phyloP scores from a whole-genome alignment of 169 alveolate species.

The Cyclospora cayetanensis region DNA sequence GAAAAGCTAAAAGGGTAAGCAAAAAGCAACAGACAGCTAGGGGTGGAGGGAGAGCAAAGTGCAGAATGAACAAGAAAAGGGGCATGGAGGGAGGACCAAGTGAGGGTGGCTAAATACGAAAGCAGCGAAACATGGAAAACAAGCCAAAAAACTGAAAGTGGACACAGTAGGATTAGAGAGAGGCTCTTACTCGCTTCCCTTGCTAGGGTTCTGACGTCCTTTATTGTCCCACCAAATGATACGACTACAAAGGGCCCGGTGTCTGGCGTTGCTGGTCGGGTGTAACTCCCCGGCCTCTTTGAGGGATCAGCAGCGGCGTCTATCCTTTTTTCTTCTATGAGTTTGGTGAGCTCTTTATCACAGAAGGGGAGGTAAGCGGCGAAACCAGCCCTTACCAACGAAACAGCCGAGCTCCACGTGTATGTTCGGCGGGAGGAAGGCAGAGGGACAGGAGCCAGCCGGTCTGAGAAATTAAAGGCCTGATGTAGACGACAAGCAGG shows the following conservation, averaged over 20 bases:
- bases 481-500: not conserved
- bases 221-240: not conserved
- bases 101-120: too few relatives aligned
- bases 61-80: not conserved
- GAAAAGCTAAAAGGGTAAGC: not conserved
- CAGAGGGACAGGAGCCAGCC: not conserved
- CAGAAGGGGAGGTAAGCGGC: not conserved
- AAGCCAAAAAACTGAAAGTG: not conserved
- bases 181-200: not conserved
- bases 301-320: not conserved
- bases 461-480: conserved; percentile 6
- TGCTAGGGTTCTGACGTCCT: not conserved
- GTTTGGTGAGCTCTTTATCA: not conserved
- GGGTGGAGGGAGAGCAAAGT: not conserved
- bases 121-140: not conserved
- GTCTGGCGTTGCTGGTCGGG: not conserved
- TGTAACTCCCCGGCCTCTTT: not conserved
- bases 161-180: not conserved
- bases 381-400: not conserved
- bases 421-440: not conserved
- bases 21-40: not conserved
- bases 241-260: not conserved
- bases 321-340: not conserved
- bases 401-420: conserved; percentile 10
- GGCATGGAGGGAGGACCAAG: not conserved